Conservation (phyloP, 116 monocot genomes). For the Iris pallida region DNA sequence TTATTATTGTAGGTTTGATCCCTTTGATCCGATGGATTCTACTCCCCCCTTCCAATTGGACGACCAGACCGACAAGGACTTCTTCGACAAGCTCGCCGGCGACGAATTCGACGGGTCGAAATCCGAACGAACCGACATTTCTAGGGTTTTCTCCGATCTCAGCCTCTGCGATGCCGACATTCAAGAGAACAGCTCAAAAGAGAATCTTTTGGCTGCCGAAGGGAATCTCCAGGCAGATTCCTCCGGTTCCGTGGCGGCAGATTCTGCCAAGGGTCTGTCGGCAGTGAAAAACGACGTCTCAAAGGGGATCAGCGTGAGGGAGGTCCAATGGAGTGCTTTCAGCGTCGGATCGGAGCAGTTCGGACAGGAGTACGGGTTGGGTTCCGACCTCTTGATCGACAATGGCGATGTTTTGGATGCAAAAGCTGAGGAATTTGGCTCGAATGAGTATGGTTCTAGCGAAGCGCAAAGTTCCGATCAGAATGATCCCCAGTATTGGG, state of each 20-base stretch:
- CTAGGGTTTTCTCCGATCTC: slow-evolving; percentile 31
- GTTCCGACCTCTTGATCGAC: slow-evolving; percentile 24
- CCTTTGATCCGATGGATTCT: slow-evolving; percentile 9
- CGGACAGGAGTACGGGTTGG: slow-evolving; percentile 28
- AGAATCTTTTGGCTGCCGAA: background rate
- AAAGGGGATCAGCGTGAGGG: slow-evolving; percentile 56
- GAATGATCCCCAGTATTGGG: slow-evolving; percentile 55
- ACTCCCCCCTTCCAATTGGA: slow-evolving; percentile 35
- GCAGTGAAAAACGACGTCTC: slow-evolving; percentile 24
- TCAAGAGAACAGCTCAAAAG: background rate
- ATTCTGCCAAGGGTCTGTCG: background rate
- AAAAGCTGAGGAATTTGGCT: slow-evolving; percentile 1
- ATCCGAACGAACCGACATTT: slow-evolving; percentile 11
- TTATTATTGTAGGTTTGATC: background rate
- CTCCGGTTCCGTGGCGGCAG: background rate
- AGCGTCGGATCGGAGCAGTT: slow-evolving; percentile 21
- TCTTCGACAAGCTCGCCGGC: slow-evolving; percentile 85
- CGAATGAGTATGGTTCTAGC: background rate
- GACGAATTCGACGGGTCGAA: slow-evolving; percentile 31
- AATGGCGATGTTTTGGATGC: slow-evolving; percentile 18
- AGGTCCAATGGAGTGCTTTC: slow-evolving; percentile 87
- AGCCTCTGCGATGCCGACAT: slow-evolving; percentile 24
- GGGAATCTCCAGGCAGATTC: background rate
- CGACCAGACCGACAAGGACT: slow-evolving; percentile 93
- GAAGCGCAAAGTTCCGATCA: slow-evolving; percentile 19